Conservation (phyloP, 805 yeast species). For the Candida odintsovae region DNA sequence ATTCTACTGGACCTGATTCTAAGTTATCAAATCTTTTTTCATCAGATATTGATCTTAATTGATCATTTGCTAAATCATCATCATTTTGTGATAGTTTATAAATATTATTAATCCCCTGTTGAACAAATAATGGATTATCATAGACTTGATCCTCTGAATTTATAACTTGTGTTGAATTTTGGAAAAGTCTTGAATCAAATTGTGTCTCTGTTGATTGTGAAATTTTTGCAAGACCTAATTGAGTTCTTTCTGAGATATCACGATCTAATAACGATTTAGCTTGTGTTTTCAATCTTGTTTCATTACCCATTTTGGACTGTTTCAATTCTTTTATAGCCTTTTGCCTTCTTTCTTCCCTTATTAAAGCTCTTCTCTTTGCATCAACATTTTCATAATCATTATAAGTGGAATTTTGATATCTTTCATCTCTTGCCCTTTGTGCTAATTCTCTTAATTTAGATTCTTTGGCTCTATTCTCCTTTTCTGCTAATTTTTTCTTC, state of each 20-base stretch:
- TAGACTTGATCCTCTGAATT: constrained; percentile 46
- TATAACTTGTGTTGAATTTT: constrained; percentile 36
- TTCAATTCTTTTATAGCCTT: constrained; percentile 44
- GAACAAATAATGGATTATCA: constrained; percentile 53
- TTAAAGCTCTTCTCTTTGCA: constrained; percentile 31
- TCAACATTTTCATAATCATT: constrained; percentile 4
- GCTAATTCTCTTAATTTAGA: constrained; percentile 47
- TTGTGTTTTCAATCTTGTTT: constrained; percentile 34
- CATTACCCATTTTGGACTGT: constrained; percentile 38
- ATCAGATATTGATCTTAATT: constrained; percentile 9
- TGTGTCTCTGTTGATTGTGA: constrained; percentile 33
- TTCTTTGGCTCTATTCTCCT: constrained; percentile 44
- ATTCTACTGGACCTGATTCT: constrained; percentile 39
- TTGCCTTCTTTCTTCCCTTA: constrained; percentile 38
- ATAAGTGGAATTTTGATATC: constrained; percentile 9
- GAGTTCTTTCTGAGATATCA: constrained; percentile 52
- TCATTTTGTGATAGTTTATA: constrained; percentile 34
- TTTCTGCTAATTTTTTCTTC: constrained; percentile 43
- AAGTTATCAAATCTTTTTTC: constrained; percentile 19
- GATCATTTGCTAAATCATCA: constrained; percentile 18
- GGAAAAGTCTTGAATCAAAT: constrained; percentile 55
- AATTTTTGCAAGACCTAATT: constrained; percentile 42
- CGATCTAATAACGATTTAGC: constrained; percentile 41
- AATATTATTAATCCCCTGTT: constrained; percentile 43
- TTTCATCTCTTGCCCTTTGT: constrained; percentile 37